Conservation (phyloP, 192 early-diverging fungal species). For the Rhizoclosmatium globosum region DNA sequence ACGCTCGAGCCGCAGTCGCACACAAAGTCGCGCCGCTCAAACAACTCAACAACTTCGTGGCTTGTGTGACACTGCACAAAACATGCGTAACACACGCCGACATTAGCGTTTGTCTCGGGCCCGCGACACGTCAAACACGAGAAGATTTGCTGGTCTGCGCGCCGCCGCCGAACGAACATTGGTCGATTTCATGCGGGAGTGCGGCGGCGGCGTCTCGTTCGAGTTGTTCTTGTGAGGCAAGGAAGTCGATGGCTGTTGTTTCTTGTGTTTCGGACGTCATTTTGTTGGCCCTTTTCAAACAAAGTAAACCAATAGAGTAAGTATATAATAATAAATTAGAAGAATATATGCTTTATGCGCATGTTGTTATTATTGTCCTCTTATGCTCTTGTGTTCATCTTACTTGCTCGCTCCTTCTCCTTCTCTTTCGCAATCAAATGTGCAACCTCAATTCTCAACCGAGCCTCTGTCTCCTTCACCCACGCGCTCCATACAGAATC, state of each 20-base stretch:
- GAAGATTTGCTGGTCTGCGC: conserved; percentile 81
- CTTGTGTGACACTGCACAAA: conserved; percentile 60
- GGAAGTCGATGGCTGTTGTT: conserved; percentile 29
- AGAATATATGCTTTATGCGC: too few species aligned
- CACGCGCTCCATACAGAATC: not conserved
- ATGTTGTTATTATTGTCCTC: too few species aligned
- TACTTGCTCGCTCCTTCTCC: not conserved
- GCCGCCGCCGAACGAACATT: conserved; percentile 48
- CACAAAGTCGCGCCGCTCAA: conserved; percentile 79
- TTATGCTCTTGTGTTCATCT: too few species aligned
- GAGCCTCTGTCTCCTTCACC: not conserved
- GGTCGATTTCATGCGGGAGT: conserved; percentile 33
- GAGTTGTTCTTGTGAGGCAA: conserved; percentile 15
- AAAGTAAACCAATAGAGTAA: too few species aligned
- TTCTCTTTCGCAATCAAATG: not conserved
- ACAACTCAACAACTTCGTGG: conserved; percentile 87
- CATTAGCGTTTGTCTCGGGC: not conserved
- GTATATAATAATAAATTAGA: too few species aligned
- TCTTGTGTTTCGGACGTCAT: conserved; percentile 8
- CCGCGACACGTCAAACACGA: conserved; percentile 77
- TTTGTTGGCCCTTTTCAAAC: not conserved
- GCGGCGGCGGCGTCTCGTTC: conserved; percentile 21
- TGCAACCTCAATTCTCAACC: not conserved
- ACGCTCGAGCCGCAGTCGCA: conserved; percentile 88
- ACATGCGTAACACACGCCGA: conserved; percentile 44